Base-by-base conservation (phyloP, 306 rosid species). In the Pyrus pyrifolia region DNA sequence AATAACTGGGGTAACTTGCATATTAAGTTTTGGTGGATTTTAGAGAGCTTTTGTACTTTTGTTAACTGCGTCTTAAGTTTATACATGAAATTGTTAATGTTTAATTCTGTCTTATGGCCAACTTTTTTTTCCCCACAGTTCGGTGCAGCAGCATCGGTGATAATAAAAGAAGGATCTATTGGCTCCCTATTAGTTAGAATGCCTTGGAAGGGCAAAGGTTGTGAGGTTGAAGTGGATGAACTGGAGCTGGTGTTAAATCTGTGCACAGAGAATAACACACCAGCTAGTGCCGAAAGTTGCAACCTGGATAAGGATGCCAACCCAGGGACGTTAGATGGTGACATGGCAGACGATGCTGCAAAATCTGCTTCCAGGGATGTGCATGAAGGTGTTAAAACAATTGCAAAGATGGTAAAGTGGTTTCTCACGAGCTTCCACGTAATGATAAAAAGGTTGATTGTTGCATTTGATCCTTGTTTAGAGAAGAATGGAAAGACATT, bases 141-240 rank as follows among this genome's bases (percentile, higher is more conserved):
- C 60, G 85, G 91, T 55, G 80, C 83, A 74, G 85, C 83, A 44
- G 80, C 92, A 67, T 84, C 90, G 1, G 13, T 95, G 42, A 67
- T 55, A 33, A 73, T 92, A 61, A 95, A 92, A 86, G 98, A 95
- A 86, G 98, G 98, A 46, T 95, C 98, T 46, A 85, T 95, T 84
- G 93, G 97, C 60, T 80, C 87, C 58, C 80, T 95, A 31, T 77
- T 88, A 78, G 84, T 92, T 81, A 82, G 84, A 86, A 86, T 95
- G 96, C 97, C 98, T 61, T 95, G 98, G 98, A 90, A 87, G 72
- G 90, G 87, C 57, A 73, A 88, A 74, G 98, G 97, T 77, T 90
- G 89, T 70, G 87, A 86, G 84, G 97, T 92, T 68, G 97, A 95
- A 84, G 90, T 95, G 81, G 88, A 90, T 72, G 96, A 83, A 76